Conservation (phyloP, 331 rosid species). For the Pyracantha coccinea region DNA sequence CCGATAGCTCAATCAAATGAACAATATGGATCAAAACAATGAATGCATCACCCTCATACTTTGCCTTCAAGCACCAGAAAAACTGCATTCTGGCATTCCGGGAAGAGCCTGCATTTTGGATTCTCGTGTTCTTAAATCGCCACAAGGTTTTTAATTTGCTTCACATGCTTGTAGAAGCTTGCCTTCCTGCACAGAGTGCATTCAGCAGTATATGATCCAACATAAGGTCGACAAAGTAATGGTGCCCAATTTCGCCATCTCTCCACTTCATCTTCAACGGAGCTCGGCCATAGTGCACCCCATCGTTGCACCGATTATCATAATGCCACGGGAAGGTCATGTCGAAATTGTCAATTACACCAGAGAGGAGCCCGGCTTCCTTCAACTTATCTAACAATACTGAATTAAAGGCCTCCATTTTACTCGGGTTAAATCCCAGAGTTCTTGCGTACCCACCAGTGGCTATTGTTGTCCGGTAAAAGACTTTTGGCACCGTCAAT, state of each 20-base stretch:
- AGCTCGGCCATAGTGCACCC: constrained; percentile 86
- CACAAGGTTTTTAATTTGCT: not conserved
- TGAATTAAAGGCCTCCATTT: constrained; percentile 78
- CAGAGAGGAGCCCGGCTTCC: constrained; percentile 48
- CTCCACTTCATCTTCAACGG: constrained; percentile 77
- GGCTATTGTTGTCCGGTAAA: constrained; percentile 71
- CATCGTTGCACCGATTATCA: constrained; percentile 77
- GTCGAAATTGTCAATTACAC: constrained; percentile 79
- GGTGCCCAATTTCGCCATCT: constrained; percentile 83
- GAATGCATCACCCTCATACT: not conserved
- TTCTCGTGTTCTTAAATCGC: not conserved
- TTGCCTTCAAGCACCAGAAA: not conserved
- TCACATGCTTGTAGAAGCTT: constrained; percentile 3
- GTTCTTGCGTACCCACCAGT: constrained; percentile 81
- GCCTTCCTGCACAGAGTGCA: constrained; percentile 47
- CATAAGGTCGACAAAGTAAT: constrained; percentile 86
- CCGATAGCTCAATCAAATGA: not conserved
- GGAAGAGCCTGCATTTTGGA: not conserved
- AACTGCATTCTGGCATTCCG: too few relatives aligned
- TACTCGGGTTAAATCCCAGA: constrained; percentile 68
- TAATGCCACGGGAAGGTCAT: constrained; percentile 92
- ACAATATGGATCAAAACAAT: not conserved
- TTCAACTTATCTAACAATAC: constrained; percentile 57
- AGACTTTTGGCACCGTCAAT: constrained; percentile 44
- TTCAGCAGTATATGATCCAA: constrained; percentile 76